These are phyloP conservation scores for Phascolomyces articulosus DNA, from an alignment of 371 early-diverging fungal species.

Conservation along the genomic window DNA sequence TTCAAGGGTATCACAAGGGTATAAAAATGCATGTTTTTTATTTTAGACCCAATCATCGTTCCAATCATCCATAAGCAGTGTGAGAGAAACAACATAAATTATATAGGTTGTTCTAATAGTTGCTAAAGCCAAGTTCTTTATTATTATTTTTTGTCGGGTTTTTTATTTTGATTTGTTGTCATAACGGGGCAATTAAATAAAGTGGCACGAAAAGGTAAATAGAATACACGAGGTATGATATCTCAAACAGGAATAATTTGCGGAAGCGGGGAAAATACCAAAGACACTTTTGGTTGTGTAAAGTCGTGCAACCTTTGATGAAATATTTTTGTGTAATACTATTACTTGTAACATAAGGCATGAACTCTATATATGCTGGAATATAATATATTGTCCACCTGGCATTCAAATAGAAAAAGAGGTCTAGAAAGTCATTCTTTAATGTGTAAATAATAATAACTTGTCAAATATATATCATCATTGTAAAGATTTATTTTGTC, in stretches of 20 bases:
- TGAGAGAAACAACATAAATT: neutral
- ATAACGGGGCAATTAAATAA: constrained; percentile 8
- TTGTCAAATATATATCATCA: no score
- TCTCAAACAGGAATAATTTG: constrained; percentile 4
- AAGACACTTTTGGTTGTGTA: neutral
- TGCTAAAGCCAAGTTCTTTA: neutral
- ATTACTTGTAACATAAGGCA: neutral
- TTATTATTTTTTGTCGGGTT: constrained; percentile 1
- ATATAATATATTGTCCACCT: no score
- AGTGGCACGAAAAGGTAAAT: constrained; percentile 6
- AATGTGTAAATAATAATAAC: no score
- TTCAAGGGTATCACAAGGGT: neutral
- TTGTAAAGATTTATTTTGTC: no score
- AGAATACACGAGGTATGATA: neutral
- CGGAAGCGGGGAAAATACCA: neutral
- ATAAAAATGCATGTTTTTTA: neutral
- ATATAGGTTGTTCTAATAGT: no score
- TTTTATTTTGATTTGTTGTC: neutral
- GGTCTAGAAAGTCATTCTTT: no score
- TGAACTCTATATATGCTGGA: no score
- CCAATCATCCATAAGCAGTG: neutral
- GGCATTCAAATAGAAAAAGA: no score
- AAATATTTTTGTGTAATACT: neutral
- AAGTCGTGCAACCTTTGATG: neutral
- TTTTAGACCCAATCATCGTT: no score